Evolutionary conservation across 169 alveolate species (phyloP).

Genomic region (Plasmodium coatneyi): DNA sequence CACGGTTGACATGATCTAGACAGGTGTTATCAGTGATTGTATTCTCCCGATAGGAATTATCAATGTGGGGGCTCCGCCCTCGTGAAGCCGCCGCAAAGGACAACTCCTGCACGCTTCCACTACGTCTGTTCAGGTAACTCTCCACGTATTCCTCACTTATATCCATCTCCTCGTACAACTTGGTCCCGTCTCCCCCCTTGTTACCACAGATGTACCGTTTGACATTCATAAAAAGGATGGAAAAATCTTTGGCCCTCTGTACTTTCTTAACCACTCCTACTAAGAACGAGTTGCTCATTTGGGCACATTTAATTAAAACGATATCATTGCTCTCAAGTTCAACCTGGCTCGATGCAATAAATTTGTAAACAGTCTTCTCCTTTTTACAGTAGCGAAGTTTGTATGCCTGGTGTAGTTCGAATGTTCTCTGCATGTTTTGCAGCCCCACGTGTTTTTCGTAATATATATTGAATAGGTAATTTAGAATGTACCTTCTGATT

Average conservation of each 20-base stretch:
- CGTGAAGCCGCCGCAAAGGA: neutral
- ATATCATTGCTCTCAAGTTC: constrained; percentile 32
- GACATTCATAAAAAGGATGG: constrained; percentile 33
- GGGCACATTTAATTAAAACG: constrained; percentile 18
- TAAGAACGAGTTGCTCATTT: neutral
- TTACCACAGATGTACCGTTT: constrained; percentile 15
- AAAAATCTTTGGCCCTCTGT: constrained; percentile 12
- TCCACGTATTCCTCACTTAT: constrained; percentile 55
- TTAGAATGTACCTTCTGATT: constrained; percentile 48
- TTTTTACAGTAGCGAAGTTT: constrained; percentile 27
- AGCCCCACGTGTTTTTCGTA: constrained; percentile 61
- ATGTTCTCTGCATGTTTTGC: constrained; percentile 31
- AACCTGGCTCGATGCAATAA: constrained; percentile 2
- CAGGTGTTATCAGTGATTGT: neutral
- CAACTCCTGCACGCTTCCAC: neutral
- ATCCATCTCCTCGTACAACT: constrained; percentile 44
- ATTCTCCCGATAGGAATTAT: neutral
- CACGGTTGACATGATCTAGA: neutral
- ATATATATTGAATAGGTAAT: constrained; percentile 48
- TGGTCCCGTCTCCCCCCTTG: neutral
- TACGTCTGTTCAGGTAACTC: neutral
- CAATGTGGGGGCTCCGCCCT: neutral
- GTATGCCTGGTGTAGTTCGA: constrained; percentile 33
- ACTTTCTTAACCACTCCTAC: constrained; percentile 41
- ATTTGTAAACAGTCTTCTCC: constrained; percentile 22